A percentile compares a stretch with the other conserved stretches of the same genome.
These are phyloP conservation scores for Gynostemma pentaphyllum DNA, from an alignment of 306 rosid species.

Conservation along the genomic window DNA sequence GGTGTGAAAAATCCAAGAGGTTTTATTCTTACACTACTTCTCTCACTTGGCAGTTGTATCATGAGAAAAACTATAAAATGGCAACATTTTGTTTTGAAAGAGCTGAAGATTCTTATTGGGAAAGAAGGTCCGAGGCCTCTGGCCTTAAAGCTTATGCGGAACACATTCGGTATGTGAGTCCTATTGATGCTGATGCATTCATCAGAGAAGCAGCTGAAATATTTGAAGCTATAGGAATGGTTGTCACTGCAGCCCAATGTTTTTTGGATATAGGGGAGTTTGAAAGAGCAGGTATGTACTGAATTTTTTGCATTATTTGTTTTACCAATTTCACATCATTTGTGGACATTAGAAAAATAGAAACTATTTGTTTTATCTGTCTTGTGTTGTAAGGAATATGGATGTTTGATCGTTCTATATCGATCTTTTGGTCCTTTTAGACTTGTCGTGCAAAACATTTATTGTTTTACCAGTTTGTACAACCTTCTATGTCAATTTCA, in stretches of 20 bases:
- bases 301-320: background rate
- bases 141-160: conserved; percentile 52
- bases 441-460: too few species aligned
- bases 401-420: background rate
- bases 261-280: conserved; percentile 51
- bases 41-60: conserved; percentile 30
- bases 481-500: too few species aligned
- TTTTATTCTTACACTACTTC: background rate
- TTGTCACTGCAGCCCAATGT: conserved; percentile 53
- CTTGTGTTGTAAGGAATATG: background rate
- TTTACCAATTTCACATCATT: background rate
- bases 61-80: conserved; percentile 52
- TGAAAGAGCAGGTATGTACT: conserved; percentile 53
- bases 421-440: background rate
- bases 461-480: background rate
- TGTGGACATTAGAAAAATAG: background rate
- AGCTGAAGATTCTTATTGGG: conserved; percentile 66
- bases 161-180: conserved; percentile 25
- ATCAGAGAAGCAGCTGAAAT: conserved; percentile 72
- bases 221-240: conserved; percentile 51
- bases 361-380: background rate
- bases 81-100: conserved; percentile 73
- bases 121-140: conserved; percentile 52
- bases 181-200: conserved; percentile 33
- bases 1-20: background rate